Evolutionary conservation across 352 stramenopile species (phyloP), one percentile per base, ranked within the genome.

Genomic region (Phytopythium helicoides): DNA sequence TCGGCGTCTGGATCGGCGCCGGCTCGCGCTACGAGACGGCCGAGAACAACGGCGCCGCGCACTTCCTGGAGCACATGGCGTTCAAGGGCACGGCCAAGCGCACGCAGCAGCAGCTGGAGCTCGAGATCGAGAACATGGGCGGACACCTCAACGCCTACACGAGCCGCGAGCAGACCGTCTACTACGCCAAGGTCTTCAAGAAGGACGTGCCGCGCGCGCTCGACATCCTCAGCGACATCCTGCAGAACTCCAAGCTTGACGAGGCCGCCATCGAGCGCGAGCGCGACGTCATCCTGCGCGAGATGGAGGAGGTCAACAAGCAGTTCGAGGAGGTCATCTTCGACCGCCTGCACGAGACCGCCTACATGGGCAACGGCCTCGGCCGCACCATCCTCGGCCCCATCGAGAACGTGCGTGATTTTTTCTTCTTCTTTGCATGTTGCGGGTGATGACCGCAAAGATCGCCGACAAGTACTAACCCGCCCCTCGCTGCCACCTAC

Each of bases 1-100:
- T 99, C 41, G 98, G 97, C 48, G 94, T 99, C 33, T 98, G 92
- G 85, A 98, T 99, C 62, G 95, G 97, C 68, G 89, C 95, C 9
- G 95, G 96, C 53, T 98, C 83, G 47, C 88, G 98, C 53, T 99
- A 99, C 76, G 98, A 99, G 88, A 99, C 95, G 3, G 82, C 78
- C 18, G 66, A 95, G 61, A 99, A 99, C 84, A 99, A 99, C 70
- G 98, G 98, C 53, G 95, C 96, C 6, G 97, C 97, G 15, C 98
- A 99, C 78, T 99, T 99, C 68, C 60, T 99, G 51, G 98, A 99
- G 86, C 98, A 99, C 85, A 99, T 99, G 95, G 94, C 96, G 41
- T 99, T 99, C 85, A 99, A 99, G 81, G 98, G 98, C 64, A 99
- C 98, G 33, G 69, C 69, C 31, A 97, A 96, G 62, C 84, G 97